Base-by-base conservation (phyloP, 2,329 filamentous ascomycete genomes). In the Cercospora sojina region DNA sequence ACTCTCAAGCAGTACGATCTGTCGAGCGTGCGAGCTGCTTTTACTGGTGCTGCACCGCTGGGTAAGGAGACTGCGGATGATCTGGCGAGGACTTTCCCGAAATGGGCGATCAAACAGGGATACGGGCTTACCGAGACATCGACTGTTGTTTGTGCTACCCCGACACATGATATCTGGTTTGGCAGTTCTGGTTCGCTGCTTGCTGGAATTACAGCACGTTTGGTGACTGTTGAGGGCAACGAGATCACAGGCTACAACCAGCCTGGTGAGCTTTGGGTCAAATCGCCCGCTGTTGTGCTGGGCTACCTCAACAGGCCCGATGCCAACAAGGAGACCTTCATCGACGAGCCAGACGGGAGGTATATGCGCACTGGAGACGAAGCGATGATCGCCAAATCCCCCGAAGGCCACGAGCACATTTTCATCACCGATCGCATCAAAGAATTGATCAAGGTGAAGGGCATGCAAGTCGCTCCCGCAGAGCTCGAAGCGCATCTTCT, bases 251-350 rank as follows among this genome's bases (percentile, higher is more conserved):
- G 81, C 7, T 88, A 91, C 71, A 87, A 94, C 68, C 86, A 88
- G 55, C 91, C 90, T 0, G 93, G 93, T 38, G 93, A 97, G 78
- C 84, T 97, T 13, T 83, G 91, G 18, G 86, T 96, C 23, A 91
- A 92, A 76, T 87, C 87, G 0, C 93, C 92, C 0, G 88, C 89
- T 0, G 86, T 96, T 1, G 88, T 91, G 0, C 79, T 97, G 0
- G 93, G 93, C 0, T 97, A 97, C 72, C 81, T 96, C 62, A 90
- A 96, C 80, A 96, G 97, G 74, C 88, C 91, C 53, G 89, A 91
- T 74, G 92, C 93, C 3, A 96, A 89, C 20, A 83, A 85, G 60
- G 75, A 77, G 62, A 95, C 93, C 0, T 97, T 92, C 74, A 83
- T 88, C 1, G 76, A 80, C 13, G 88, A 88, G 9, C 73, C 73